Evolutionary conservation across 257 asterid species (phyloP), one percentile per base, ranked within the genome.

Genomic region (Solanum chilense): DNA sequence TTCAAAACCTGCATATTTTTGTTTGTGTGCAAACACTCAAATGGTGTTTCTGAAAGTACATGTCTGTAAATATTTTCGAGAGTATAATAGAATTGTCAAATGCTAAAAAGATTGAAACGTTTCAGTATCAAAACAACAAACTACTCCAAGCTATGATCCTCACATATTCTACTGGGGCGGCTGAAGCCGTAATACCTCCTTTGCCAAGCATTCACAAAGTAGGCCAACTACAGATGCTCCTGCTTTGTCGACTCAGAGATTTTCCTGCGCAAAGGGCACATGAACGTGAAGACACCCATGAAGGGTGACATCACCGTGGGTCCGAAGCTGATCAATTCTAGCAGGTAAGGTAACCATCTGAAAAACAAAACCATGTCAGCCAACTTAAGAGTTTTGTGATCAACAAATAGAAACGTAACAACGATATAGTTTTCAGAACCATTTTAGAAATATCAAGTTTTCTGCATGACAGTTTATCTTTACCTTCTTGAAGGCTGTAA

Each of bases 221-320:
- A 33, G 45, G 77, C 23, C 80, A 33, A 39, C 52, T 37, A 12
- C 52, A 20, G 39, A 6, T 39, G 3, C 82, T 39, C 12, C 31
- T 23, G 52, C 33, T 1, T 39, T 75, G 52, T 75, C 5, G 23
- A 39, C 37, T 88, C 82, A 91, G 56, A 62, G 75, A 80, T 86
- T 91, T 58, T 42, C 44, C 87, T 90, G 93, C 90, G 90, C 97
- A 81, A 95, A 94, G 14, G 98, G 98, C 47, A 94, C 94, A 12
- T 97, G 95, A 20, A 95, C 95, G 88, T 86, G 90, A 64, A 95
- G 94, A 25, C 98, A 94, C 8, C 98, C 98, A 31, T 94, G 96
- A 62, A 94, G 92, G 91, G 97, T 95, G 56, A 95, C 95, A 44
- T 92, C 95, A 21, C 98, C 98, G 75, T 96, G 92, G 16, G 98